Conservation (phyloP, 495 filamentous ascomycete genomes). For the Penicillium subrubescens region DNA sequence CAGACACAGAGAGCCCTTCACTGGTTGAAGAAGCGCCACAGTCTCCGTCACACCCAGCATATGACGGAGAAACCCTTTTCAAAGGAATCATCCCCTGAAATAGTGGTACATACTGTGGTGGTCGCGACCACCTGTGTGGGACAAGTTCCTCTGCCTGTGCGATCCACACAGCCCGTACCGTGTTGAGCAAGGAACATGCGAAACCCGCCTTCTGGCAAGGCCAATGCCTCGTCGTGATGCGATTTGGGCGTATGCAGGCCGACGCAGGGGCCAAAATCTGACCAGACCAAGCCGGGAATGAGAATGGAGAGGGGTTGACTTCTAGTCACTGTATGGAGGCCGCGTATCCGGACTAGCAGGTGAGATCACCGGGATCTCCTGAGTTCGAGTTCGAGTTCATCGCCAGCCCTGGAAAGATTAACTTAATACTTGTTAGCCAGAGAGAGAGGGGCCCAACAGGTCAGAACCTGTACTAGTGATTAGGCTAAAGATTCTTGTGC, state of each 20-base stretch:
- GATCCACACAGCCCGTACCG: slow-evolving; percentile 1
- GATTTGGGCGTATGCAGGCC: slow-evolving; percentile 15
- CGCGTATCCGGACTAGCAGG: neutral
- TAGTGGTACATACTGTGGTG: neutral
- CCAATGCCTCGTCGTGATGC: slow-evolving; percentile 2
- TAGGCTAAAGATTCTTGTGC: slow-evolving; percentile 1
- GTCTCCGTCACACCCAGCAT: neutral
- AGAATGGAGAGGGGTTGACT: neutral
- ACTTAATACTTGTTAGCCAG: neutral
- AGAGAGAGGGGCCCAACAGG: neutral
- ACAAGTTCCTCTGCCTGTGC: slow-evolving; percentile 1
- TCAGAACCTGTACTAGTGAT: neutral
- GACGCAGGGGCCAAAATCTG: slow-evolving; percentile 25
- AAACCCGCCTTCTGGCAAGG: neutral
- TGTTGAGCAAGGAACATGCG: slow-evolving; percentile 18
- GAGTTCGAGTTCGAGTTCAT: slow-evolving; percentile 1
- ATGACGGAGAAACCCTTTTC: neutral
- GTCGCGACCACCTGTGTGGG: neutral
- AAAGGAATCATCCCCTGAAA: neutral
- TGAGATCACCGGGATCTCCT: slow-evolving; percentile 2
- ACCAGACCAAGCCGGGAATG: neutral
- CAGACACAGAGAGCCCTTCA: neutral
- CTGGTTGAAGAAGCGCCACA: slow-evolving; percentile 4
- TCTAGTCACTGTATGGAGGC: neutral
- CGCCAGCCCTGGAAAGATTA: slow-evolving; percentile 7